Evolutionary conservation across 495 filamentous ascomycete species (phyloP), one percentile per base, ranked within the genome.

Genomic region (Lophiotrema nucula): DNA sequence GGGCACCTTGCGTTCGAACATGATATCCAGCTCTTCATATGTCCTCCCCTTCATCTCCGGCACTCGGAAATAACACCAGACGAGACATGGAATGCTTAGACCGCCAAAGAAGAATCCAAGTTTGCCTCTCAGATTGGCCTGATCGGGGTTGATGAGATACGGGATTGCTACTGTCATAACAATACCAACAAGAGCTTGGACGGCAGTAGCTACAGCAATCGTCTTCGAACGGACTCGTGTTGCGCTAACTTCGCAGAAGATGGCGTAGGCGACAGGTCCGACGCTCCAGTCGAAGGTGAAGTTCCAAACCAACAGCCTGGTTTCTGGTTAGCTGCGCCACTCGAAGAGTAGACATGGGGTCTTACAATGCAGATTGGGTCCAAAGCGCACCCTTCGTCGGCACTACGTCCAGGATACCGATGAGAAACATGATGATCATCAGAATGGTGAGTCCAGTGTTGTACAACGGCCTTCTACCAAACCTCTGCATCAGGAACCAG

Each of bases 51-150:
- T 69, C 37, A 68, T 65, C 51, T 72, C 69, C 0, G 85, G 85
- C 0, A 88, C 72, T 12, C 79, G 70, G 53, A 83, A 79, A 49
- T 75, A 87, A 3, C 75, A 59, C 69, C 71, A 72, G 1, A 78
- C 12, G 4, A 72, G 58, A 8, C 68, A 72, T 6, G 76, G 24
- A 0, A 69, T 25, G 4, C 77, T 78, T 3, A 83, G 63, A 0
- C 81, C 83, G 13, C 80, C 83, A 65, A 83, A 88, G 65, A 88
- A 82, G 62, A 88, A 88, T 0, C 84, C 85, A 0, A 85, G 71
- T 65, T 88, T 87, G 1, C 83, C 83, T 47, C 78, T 76, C 72
- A 84, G 72, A 56, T 88, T 80, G 21, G 77, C 84, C 23, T 82
- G 73, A 43, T 84, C 79, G 1, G 83, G 81, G 57, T 86, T 88